Percentiles rank a stretch among this genome's conserved stretches.
Evolutionary conservation across 2,329 filamentous ascomycete genomes (phyloP).

Genomic region (Aquanectria penicillioides): DNA sequence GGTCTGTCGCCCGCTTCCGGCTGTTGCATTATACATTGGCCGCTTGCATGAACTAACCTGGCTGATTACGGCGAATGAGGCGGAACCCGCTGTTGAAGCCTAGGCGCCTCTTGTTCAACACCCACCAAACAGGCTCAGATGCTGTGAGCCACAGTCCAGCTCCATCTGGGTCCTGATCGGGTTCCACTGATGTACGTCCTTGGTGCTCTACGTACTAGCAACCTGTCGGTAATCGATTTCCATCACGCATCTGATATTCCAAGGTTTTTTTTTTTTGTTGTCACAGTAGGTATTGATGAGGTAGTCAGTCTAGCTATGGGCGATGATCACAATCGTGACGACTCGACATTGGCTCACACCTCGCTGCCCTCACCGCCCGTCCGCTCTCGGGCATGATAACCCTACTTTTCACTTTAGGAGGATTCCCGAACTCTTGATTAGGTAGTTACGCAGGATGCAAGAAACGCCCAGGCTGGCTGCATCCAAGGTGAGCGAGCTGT

Average conservation of each 20-base stretch:
- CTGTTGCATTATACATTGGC: conserved; percentile 2
- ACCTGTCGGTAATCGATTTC: conserved; percentile 20
- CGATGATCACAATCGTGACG: no score
- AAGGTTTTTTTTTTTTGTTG: conserved; percentile 1
- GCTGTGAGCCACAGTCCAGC: not conserved
- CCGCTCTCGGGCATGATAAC: no score
- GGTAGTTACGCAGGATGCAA: not conserved
- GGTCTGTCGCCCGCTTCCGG: not conserved
- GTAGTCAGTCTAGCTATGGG: no score
- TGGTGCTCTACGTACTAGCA: conserved; percentile 11
- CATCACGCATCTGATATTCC: conserved; percentile 24
- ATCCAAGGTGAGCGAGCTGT: not conserved
- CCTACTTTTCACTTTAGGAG: no score
- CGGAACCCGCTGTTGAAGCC: no score
- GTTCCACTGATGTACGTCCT: conserved; percentile 22
- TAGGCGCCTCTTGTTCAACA: no score
- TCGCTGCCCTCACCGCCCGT: conserved; percentile 13
- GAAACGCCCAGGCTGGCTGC: not conserved
- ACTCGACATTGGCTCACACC: not conserved
- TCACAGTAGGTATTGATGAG: no score
- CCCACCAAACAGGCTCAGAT: conserved; percentile 4
- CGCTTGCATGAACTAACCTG: conserved; percentile 24
- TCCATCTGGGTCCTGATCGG: conserved; percentile 8
- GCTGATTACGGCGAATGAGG: conserved; percentile 5
- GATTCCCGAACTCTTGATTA: conserved; percentile 5